These are phyloP conservation scores for Allium cepa DNA, from an alignment of 106 monocot species.

Conservation along the genomic window DNA sequence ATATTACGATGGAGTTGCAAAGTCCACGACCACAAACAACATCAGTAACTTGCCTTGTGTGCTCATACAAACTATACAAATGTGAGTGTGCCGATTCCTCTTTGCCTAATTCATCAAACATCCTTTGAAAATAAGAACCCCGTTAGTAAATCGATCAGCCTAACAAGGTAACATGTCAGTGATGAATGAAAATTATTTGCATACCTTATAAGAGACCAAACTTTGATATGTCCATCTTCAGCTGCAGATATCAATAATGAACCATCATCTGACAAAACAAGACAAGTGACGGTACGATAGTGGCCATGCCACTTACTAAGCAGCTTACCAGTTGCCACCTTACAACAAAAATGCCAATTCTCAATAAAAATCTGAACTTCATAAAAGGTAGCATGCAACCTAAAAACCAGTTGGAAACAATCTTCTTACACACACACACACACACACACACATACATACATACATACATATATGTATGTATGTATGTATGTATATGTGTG, in stretches of 20 bases:
- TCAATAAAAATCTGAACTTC: no score
- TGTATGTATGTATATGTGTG: no score
- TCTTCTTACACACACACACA: no score
- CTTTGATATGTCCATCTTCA: conserved; percentile 71
- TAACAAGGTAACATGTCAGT: no score
- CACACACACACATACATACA: no score
- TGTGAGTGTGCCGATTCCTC: conserved; percentile 18
- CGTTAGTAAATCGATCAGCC: no score
- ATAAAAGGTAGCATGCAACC: no score
- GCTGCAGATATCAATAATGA: conserved; percentile 77
- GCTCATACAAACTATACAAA: conserved; percentile 56
- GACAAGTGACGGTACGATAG: conserved; percentile 71
- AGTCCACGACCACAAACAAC: conserved; percentile 59
- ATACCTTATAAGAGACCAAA: conserved; percentile 79
- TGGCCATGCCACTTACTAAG: conserved; percentile 77
- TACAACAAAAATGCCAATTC: not conserved
- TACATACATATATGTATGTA: no score
- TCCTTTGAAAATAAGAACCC: conserved; percentile 26
- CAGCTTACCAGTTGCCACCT: conserved; percentile 78
- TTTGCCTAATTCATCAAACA: conserved; percentile 46
- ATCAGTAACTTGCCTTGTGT: conserved; percentile 54
- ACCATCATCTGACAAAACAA: conserved; percentile 62
- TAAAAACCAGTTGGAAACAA: no score
- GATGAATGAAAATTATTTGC: not conserved
- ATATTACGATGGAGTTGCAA: conserved; percentile 67